Conservation (phyloP, 2,329 filamentous ascomycete genomes). For the Nemania sp. region DNA sequence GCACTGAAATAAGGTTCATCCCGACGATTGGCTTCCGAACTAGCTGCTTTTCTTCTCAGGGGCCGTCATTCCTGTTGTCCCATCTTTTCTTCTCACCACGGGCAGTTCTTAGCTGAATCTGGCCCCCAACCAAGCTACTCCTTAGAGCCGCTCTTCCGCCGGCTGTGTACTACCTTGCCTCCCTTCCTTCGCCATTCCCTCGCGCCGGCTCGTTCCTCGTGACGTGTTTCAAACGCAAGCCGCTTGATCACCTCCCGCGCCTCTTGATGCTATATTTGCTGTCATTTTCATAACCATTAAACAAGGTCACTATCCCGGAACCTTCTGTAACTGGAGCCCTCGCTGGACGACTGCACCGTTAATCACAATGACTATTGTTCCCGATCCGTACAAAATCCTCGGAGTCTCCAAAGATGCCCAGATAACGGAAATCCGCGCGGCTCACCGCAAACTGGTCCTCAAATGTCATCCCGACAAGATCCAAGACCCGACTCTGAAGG, state of each 20-base stretch:
- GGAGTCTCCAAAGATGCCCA: constrained; percentile 80
- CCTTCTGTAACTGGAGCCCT: constrained; percentile 32
- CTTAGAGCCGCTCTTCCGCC: constrained; percentile 29
- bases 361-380: constrained; percentile 62
- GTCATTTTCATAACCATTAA: constrained; percentile 44
- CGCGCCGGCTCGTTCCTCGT: constrained; percentile 33
- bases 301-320: constrained; percentile 29
- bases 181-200: constrained; percentile 34
- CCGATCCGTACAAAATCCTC: constrained; percentile 84
- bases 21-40: constrained; percentile 39
- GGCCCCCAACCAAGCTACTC: constrained; percentile 39
- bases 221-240: constrained; percentile 44
- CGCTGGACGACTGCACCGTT: constrained; percentile 39
- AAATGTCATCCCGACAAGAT: constrained; percentile 94
- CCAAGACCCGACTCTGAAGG: constrained; percentile 80
- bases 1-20: constrained; percentile 30
- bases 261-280: constrained; percentile 44
- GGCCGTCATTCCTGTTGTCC: constrained; percentile 37
- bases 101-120: constrained; percentile 54
- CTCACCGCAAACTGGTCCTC: constrained; percentile 86
- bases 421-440: constrained; percentile 77
- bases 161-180: constrained; percentile 41
- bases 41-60: constrained; percentile 38
- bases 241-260: constrained; percentile 44
- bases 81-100: constrained; percentile 35